Percentiles rank a stretch among this genome's conserved stretches.
phyloP scores from a whole-genome alignment of 805 yeast genomes.

The Danielia reshetovae region DNA sequence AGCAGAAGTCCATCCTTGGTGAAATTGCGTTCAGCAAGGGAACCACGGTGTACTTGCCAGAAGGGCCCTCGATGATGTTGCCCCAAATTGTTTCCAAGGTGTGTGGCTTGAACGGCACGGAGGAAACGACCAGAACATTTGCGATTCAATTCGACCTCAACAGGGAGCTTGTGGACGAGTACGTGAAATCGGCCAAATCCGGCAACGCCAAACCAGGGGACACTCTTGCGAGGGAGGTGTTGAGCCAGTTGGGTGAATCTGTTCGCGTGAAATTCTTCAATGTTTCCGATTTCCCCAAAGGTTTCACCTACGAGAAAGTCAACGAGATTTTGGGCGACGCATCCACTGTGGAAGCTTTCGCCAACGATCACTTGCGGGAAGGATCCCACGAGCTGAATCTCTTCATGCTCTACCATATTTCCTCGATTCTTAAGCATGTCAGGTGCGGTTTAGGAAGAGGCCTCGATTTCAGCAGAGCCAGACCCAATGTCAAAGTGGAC shows the following conservation, averaged over 20 bases:
- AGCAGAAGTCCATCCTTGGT: constrained; percentile 37
- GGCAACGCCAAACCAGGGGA: constrained; percentile 1
- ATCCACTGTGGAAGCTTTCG: constrained; percentile 9
- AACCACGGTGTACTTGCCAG: constrained; percentile 72
- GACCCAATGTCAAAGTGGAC: constrained; percentile 15
- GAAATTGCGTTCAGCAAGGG: constrained; percentile 58
- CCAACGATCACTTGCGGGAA: constrained; percentile 7
- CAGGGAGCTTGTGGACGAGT: constrained; percentile 15
- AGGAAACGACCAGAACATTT: constrained; percentile 41
- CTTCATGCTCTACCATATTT: constrained; percentile 23
- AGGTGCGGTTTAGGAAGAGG: constrained; percentile 22
- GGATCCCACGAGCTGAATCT: constrained; percentile 23
- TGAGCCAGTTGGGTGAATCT: constrained; percentile 14
- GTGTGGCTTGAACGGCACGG: constrained; percentile 47
- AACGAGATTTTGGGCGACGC: constrained; percentile 43
- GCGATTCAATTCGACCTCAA: constrained; percentile 29
- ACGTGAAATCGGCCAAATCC: background rate
- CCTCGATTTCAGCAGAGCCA: constrained; percentile 15
- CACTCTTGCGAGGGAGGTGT: constrained; percentile 8
- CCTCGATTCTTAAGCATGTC: constrained; percentile 22
- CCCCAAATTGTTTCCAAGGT: constrained; percentile 52
- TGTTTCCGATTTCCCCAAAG: constrained; percentile 29
- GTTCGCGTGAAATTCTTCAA: constrained; percentile 21
- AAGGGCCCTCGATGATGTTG: constrained; percentile 61
- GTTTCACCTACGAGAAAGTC: constrained; percentile 61